phyloP scores from a whole-genome alignment of 345 rosid species.

The Linum usitatissimum region DNA sequence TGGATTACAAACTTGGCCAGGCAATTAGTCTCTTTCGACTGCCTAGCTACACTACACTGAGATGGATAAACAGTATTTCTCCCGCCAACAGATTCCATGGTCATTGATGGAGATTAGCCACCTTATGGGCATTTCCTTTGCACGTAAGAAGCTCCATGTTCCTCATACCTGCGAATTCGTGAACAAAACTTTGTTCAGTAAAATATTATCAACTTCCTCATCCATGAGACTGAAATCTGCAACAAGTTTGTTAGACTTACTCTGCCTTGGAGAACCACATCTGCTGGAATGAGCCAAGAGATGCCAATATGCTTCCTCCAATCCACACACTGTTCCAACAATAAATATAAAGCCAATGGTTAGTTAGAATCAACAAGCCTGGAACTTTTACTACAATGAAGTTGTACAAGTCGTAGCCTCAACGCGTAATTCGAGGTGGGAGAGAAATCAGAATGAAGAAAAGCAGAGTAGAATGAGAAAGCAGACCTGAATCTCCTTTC shows the following conservation, averaged over 20 bases:
- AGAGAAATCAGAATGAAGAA: neutral
- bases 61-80: neutral
- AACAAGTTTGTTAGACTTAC: conserved; percentile 26
- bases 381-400: no score
- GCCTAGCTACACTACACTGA: neutral
- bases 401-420: no score
- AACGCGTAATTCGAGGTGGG: neutral
- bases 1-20: neutral
- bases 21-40: neutral
- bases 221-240: neutral
- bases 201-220: neutral
- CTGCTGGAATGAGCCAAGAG: conserved; percentile 88
- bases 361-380: neutral
- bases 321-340: conserved; percentile 74
- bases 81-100: neutral
- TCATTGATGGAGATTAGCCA: neutral
- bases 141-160: conserved; percentile 89
- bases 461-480: neutral
- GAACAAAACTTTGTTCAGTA: neutral
- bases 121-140: conserved; percentile 91
- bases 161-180: conserved; percentile 62
- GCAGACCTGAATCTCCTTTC: conserved; percentile 90
- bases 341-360: neutral
- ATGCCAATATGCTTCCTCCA: conserved; percentile 84
- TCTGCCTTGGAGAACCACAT: conserved; percentile 96